phyloP scores from a whole-genome alignment of 1,284 basidiomycete species.

The Trametes versicolor region DNA sequence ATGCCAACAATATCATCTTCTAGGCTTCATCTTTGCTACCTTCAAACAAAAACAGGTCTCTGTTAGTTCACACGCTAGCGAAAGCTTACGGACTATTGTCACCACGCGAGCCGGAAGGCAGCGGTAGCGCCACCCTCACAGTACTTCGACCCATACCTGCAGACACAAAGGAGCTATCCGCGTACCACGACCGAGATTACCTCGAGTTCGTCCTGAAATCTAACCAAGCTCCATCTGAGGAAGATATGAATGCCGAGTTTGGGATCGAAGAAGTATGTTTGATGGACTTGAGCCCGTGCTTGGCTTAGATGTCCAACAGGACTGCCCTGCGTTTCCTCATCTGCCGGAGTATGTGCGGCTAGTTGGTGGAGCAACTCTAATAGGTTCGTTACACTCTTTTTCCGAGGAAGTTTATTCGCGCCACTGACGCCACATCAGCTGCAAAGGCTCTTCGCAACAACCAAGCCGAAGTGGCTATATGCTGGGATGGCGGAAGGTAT shows the following conservation, averaged over 20 bases:
- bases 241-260: constrained; percentile 51
- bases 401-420: neutral
- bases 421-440: constrained; percentile 52
- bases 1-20: neutral
- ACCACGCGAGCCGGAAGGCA: constrained; percentile 29
- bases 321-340: constrained; percentile 82
- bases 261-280: constrained; percentile 72
- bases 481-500: constrained; percentile 87
- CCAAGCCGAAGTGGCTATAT: constrained; percentile 73
- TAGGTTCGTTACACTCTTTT: constrained; percentile 29
- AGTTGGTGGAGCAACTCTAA: constrained; percentile 76
- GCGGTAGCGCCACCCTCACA: constrained; percentile 47
- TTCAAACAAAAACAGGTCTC: constrained; percentile 84
- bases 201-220: constrained; percentile 60
- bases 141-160: constrained; percentile 64
- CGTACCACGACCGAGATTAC: constrained; percentile 68
- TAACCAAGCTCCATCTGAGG: constrained; percentile 36
- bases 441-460: constrained; percentile 67
- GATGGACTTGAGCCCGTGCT: constrained; percentile 8
- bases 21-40: constrained; percentile 75
- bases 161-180: constrained; percentile 58
- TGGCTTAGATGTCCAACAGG: constrained; percentile 54
- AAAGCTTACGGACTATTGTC: constrained; percentile 65
- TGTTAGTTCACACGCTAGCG: constrained; percentile 81
- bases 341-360: constrained; percentile 76